A percentile compares a stretch with the other conserved stretches of the same genome.
These are phyloP conservation scores for Magnolia officinalis DNA, from an alignment of 164 flowering plant genomes.

Conservation along the genomic window DNA sequence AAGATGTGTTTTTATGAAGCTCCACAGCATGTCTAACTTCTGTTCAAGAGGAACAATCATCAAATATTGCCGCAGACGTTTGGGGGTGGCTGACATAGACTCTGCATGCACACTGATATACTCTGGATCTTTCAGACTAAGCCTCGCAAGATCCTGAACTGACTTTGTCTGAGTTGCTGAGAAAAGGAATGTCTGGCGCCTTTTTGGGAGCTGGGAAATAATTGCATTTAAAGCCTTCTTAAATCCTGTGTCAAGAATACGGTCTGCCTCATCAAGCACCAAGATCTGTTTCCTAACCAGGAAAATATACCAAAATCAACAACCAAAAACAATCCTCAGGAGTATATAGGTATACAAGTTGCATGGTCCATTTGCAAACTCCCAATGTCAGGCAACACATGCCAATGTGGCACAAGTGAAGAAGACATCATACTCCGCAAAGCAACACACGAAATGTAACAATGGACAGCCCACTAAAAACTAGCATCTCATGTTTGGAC, in stretches of 20 bases:
- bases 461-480: background rate
- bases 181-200: constrained; percentile 84
- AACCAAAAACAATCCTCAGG: background rate
- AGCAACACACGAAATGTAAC: background rate
- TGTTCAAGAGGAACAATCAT: constrained; percentile 75
- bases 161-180: constrained; percentile 97
- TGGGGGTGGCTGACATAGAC: constrained; percentile 77
- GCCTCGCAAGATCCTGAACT: constrained; percentile 92
- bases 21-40: constrained; percentile 89
- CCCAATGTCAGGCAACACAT: background rate
- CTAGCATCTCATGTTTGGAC: background rate
- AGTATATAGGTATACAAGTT: background rate
- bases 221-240: constrained; percentile 72
- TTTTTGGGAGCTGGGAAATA: constrained; percentile 78
- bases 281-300: constrained; percentile 67
- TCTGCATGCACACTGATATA: constrained; percentile 89
- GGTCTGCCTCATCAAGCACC: constrained; percentile 99
- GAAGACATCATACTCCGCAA: background rate
- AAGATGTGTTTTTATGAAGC: constrained; percentile 85
- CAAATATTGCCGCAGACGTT: constrained; percentile 62
- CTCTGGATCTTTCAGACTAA: constrained; percentile 93
- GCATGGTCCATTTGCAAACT: background rate
- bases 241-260: constrained; percentile 79
- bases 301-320: constrained; percentile 33
- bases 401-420: background rate